These are phyloP conservation scores for Ogataea salicorniae DNA, from an alignment of 805 yeast species.

Conservation along the genomic window DNA sequence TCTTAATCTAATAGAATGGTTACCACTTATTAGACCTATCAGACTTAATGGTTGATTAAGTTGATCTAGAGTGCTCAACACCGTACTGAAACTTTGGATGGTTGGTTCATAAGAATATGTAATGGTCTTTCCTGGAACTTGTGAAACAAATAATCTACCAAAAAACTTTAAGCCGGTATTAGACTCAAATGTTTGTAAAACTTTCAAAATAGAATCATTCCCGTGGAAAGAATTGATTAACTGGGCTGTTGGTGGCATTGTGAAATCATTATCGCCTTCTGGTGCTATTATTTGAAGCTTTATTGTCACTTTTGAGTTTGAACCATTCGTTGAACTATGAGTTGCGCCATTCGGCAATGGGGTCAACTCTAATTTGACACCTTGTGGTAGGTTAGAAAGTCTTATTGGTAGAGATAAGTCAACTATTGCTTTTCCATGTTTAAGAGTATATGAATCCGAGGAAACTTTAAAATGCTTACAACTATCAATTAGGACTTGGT, in stretches of 20 bases:
- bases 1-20: constrained; percentile 24
- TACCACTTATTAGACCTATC: constrained; percentile 24
- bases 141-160: constrained; percentile 2
- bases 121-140: neutral
- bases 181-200: constrained; percentile 15
- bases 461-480: constrained; percentile 34
- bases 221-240: constrained; percentile 11
- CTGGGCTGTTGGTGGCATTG: constrained; percentile 8
- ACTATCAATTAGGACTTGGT: constrained; percentile 33
- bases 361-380: constrained; percentile 35
- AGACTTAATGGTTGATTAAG: constrained; percentile 18
- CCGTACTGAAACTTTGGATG: constrained; percentile 23
- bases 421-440: constrained; percentile 30
- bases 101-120: constrained; percentile 14
- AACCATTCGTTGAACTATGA: neutral
- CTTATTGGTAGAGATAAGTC: constrained; percentile 40
- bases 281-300: constrained; percentile 21
- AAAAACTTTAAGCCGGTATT: constrained; percentile 5
- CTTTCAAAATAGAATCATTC: constrained; percentile 6
- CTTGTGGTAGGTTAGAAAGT: constrained; percentile 38
- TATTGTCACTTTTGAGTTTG: constrained; percentile 12
- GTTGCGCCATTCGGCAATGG: neutral
- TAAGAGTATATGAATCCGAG: constrained; percentile 6
- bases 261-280: constrained; percentile 11
- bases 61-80: constrained; percentile 15